A percentile compares a stretch with the other conserved stretches of the same genome.
These are phyloP conservation scores for Bryum argenteum DNA, from an alignment of 225 moss, liverwort and hornwort species.

Conservation along the genomic window DNA sequence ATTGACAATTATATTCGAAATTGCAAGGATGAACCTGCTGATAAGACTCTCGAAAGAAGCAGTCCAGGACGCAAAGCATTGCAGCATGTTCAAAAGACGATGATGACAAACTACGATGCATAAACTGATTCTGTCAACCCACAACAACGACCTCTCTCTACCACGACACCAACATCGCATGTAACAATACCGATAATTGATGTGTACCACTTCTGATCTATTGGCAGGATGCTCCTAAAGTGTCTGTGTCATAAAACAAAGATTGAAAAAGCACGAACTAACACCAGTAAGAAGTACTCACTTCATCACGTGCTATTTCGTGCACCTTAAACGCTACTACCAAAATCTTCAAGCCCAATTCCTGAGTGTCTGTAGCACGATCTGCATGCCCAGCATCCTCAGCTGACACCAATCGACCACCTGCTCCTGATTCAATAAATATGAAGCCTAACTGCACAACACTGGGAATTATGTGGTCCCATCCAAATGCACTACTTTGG, in stretches of 20 bases:
- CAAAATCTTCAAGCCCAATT: conserved; percentile 73
- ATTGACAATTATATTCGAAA: neutral
- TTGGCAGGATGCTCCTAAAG: neutral
- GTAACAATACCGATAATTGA: conserved; percentile 8
- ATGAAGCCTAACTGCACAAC: conserved; percentile 85
- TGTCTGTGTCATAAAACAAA: neutral
- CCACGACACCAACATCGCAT: neutral
- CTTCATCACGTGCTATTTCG: conserved; percentile 93
- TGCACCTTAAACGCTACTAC: conserved; percentile 83
- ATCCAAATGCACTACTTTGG: conserved; percentile 85
- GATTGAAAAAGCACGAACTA: conserved; percentile 13
- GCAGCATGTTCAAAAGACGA: conserved; percentile 20
- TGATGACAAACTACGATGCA: conserved; percentile 19
- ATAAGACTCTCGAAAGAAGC: conserved; percentile 28
- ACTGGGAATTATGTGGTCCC: conserved; percentile 96
- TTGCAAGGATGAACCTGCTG: conserved; percentile 23
- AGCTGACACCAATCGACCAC: conserved; percentile 48
- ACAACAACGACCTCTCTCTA: conserved; percentile 2
- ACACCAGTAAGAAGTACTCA: conserved; percentile 33
- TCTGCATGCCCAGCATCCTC: conserved; percentile 51
- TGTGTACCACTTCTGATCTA: neutral
- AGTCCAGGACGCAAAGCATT: conserved; percentile 5
- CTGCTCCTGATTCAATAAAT: conserved; percentile 68
- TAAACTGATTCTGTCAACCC: neutral
- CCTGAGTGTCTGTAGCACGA: conserved; percentile 66